These are phyloP conservation scores for Aspergillus sp. DNA, from an alignment of 2,329 filamentous ascomycete species.

Conservation along the genomic window DNA sequence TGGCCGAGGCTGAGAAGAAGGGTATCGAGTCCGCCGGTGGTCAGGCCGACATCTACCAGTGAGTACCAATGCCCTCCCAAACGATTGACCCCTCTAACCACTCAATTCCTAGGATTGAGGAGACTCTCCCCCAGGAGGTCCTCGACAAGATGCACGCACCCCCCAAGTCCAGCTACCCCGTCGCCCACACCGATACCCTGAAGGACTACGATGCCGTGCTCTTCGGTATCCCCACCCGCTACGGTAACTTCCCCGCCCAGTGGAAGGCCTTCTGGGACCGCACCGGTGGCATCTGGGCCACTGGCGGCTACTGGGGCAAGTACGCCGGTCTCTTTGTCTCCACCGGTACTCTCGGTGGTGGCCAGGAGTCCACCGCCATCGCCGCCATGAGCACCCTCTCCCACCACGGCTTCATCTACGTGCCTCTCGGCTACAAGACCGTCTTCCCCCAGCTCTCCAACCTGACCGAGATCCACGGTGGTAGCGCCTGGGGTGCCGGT, in stretches of 20 bases:
- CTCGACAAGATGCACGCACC: constrained; percentile 89
- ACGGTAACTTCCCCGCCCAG: constrained; percentile 95
- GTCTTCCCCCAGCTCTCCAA: constrained; percentile 69
- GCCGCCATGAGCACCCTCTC: constrained; percentile 78
- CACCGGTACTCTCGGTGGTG: constrained; percentile 80
- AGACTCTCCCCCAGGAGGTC: constrained; percentile 84
- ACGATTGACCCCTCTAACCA: constrained; percentile 9
- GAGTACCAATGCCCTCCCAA: constrained; percentile 28
- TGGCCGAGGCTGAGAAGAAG: constrained; percentile 87
- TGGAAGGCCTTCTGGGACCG: constrained; percentile 87
- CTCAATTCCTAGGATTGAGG: constrained; percentile 59
- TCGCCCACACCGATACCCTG: constrained; percentile 62
- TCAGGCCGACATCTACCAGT: constrained; percentile 78
- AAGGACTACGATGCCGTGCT: constrained; percentile 83
- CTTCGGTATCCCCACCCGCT: constrained; percentile 91
- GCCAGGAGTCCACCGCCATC: constrained; percentile 86
- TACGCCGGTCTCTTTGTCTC: constrained; percentile 88
- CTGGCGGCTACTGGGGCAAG: constrained; percentile 80
- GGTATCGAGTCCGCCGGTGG: constrained; percentile 89
- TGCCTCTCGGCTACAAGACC: constrained; percentile 90
- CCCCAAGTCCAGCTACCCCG: constrained; percentile 66
- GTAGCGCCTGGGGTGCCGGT: constrained; percentile 88
- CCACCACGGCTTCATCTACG: constrained; percentile 94
- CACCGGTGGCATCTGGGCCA: constrained; percentile 80
- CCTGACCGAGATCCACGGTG: constrained; percentile 78